Base-by-base conservation (phyloP, 2,329 filamentous ascomycete species). In the Spiromastix sp. region DNA sequence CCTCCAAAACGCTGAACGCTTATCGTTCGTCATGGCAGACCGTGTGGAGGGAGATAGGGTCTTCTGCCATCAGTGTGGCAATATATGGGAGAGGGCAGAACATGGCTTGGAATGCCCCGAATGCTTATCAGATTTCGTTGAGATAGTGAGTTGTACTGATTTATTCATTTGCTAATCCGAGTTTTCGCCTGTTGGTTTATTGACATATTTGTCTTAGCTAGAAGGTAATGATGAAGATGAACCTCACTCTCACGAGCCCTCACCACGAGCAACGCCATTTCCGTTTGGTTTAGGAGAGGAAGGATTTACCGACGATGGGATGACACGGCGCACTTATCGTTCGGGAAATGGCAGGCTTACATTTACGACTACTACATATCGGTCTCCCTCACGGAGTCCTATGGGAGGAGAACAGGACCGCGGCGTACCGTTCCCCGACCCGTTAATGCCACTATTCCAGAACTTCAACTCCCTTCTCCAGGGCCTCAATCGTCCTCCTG, bases 111-210 rank as follows among this genome's bases (percentile, higher is more conserved):
- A 63, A 10, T 98, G 89, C 54, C 85, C 86, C n/a, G 58, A 64
- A n/a, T 98, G 91, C 55, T 55, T 70, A 3, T 77, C 77, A 25
- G 85, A 93, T 15, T 79, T 85, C 46, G 85, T 77, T 11, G 87
- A 98, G 63, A 85, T 95, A 48, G 86, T 93, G 67, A 52, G 80
- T 24, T n/a, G n/a, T n/a, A n/a, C n/a, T n/a, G n/a, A n/a, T n/a
- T n/a, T n/a, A n/a, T n/a, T n/a, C n/a, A n/a, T n/a, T n/a, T n/a
- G n/a, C n/a, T n/a, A n/a, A n/a, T n/a, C n/a, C n/a, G n/a, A n/a
- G n/a, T n/a, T n/a, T n/a, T n/a, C n/a, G n/a, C n/a, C n/a, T n/a
- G n/a, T n/a, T n/a, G n/a, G n/a, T n/a, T n/a, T n/a, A n/a, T n/a
- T n/a, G n/a, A n/a, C n/a, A n/a, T n/a, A n/a, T n/a, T n/a, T n/a